phyloP scores from a whole-genome alignment of 805 yeast species.

The Kuraishia molischiana region DNA sequence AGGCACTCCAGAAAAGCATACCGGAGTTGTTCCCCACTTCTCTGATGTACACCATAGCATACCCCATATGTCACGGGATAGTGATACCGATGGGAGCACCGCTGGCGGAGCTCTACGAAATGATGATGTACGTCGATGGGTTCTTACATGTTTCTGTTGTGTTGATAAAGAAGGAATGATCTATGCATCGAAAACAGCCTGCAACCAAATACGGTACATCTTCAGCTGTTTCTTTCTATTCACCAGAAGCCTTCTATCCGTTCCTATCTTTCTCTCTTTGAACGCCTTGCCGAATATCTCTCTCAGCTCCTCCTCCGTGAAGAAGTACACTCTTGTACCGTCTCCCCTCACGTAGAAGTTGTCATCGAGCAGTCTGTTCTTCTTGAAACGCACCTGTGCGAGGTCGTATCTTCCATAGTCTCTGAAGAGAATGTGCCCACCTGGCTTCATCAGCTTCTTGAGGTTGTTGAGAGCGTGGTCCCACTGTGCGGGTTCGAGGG shows the following conservation, averaged over 20 bases:
- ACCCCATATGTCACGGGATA: constrained; percentile 49
- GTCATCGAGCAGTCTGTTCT: constrained; percentile 76
- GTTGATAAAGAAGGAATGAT: constrained; percentile 14
- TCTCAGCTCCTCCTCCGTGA: constrained; percentile 86
- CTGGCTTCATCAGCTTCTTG: constrained; percentile 73
- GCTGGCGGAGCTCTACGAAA: constrained; percentile 32
- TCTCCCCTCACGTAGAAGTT: constrained; percentile 96
- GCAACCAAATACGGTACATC: constrained; percentile 96
- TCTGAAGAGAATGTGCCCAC: constrained; percentile 81
- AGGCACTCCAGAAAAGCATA: constrained; percentile 25
- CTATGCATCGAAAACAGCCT: constrained; percentile 62
- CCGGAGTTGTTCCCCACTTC: constrained; percentile 38
- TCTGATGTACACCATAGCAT: constrained; percentile 23
- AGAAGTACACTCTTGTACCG: constrained; percentile 95
- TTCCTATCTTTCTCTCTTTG: constrained; percentile 66
- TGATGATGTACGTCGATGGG: constrained; percentile 49
- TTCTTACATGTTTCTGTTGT: constrained; percentile 46
- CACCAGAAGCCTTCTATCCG: constrained; percentile 84
- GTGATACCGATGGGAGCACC: constrained; percentile 33
- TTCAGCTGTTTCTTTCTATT: constrained; percentile 87
- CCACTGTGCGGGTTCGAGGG: constrained; percentile 92
- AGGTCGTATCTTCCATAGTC: constrained; percentile 95
- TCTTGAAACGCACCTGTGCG: constrained; percentile 91
- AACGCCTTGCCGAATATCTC: constrained; percentile 60
- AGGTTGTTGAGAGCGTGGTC: constrained; percentile 64